Evolutionary conservation across 495 filamentous ascomycete genomes (phyloP), one percentile per base, ranked within the genome.

Genomic region (Glarea lozoyensis): DNA sequence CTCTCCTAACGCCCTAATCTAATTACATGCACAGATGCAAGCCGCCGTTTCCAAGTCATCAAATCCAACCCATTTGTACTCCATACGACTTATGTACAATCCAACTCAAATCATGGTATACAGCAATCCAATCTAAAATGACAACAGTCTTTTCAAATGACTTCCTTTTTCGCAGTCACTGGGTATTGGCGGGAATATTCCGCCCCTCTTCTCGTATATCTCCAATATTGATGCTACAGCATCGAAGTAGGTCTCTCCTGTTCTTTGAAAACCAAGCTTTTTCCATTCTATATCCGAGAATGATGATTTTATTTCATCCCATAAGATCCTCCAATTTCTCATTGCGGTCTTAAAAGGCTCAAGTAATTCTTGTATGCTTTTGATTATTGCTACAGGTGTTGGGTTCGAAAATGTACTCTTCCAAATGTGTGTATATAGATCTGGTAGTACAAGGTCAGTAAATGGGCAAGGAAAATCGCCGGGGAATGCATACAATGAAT

Each of bases 381-480:
- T 43, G 4, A 24, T 34, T 1, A 47, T 37, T 1, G 53, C 22
- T 12, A 21, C 29, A 37, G 39, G 21, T 7, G 46, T 27, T 0
- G 54, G 50, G 37, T 48, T 50, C 25, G 38, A 43, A 27, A 53
- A 53, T n/a, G 50, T 53, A 18, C 16, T 15, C 13, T 32, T 31
- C 54, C 54, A 57, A 16, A 57, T 23, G 37, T 53, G 37, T 0
- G 50, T 51, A 25, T 57, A 57, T 13, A 57, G 43, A n/a, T 51
- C 50, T 56, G 22, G 10, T 2, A 5, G 11, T 6, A 34, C 39
- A 15, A 6, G 17, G 23, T 12, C 5, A 25, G 21, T 20, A 18
- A 21, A 40, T 23, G 10, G 27, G 37, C 10, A 15, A 15, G 21
- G 24, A 12, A 19, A 13, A 23, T 34, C n/a, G 24, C 18, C 27